Base-by-base conservation (phyloP, 805 yeast genomes). In the Myxozyma melibiosi region DNA sequence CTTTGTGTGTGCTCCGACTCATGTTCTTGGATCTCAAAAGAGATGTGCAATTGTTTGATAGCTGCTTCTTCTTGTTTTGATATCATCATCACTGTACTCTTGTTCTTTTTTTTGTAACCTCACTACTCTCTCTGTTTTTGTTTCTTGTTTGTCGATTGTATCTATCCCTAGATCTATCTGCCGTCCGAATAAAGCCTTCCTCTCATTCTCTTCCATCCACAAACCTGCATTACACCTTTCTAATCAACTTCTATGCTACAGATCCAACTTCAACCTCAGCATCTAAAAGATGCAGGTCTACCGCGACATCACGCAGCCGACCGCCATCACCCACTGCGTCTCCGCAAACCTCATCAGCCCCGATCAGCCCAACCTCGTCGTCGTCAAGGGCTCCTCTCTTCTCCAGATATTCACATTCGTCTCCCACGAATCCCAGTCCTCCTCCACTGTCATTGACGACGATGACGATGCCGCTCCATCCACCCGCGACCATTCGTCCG, bases 301-400 rank as follows among this genome's bases (percentile, higher is more conserved):
- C 70, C 83, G 85, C 63, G 90, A 87, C 69, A 77, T 90, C 64
- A 77, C 87, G 46, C 86, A 82, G 64, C 95, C 96, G 2, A 77
- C 95, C 1, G 80, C 84, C 63, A 88, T 88, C 37, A 71, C 85
- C n/a, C 82, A 81, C 59, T 77, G 86, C 44, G 62, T 84, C 24
- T 74, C 81, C 2, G 64, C 58, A 0, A 6, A 40, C 16, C 49
- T 60, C 13, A n/a, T 53, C 16, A 9, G 39, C 18, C 24, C 62
- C 5, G 49, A 31, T 14, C 4, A 33, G 16, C 77, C 76, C 62
- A 86, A 86, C 63, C 74, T 91, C 66, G 73, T 89, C 14, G 80
- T 87, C 3, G 90, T 85, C 2, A 84, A 84, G 59, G 86, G 91
- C 14, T 46, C 65, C 34, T 82, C 87, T 7, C 66, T 87, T 2